Conservation (phyloP, 2,329 filamentous ascomycete genomes). For the Phyllosticta paracitricarpa region DNA sequence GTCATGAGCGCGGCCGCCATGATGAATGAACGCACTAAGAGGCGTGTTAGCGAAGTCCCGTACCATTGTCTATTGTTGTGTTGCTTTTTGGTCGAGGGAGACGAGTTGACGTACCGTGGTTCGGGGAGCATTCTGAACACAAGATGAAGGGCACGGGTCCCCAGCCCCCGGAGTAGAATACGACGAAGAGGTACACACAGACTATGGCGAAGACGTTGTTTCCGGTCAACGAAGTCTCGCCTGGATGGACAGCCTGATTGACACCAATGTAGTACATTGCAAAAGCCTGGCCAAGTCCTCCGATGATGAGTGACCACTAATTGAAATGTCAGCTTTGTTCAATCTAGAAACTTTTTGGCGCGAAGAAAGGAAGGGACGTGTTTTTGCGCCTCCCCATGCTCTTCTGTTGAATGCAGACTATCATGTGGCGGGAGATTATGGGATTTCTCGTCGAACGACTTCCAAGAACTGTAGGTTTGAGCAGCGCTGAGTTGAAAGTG, state of each 20-base stretch:
- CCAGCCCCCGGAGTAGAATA: conserved; percentile 38
- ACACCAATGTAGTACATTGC: conserved; percentile 33
- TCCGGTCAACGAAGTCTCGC: conserved; percentile 21
- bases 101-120: conserved; percentile 19
- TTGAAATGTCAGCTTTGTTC: background rate
- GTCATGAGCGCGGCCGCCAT: conserved; percentile 37
- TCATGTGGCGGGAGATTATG: background rate
- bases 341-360: background rate
- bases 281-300: conserved; percentile 33
- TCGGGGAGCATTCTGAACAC: conserved; percentile 31
- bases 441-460: background rate
- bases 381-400: background rate
- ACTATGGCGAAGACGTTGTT: conserved; percentile 38
- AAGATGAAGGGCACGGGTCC: conserved; percentile 37
- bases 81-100: background rate
- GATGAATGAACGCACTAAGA: conserved; percentile 28
- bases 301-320: conserved; percentile 32
- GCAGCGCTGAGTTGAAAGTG: background rate
- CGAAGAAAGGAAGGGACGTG: background rate
- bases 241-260: conserved; percentile 27
- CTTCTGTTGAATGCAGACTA: background rate
- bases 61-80: no score
- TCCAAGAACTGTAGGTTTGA: background rate
- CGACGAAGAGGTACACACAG: conserved; percentile 41
- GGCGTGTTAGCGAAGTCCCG: background rate